These are phyloP conservation scores for Phytopythium kandeliae DNA, from an alignment of 352 stramenopile genomes.

Conservation along the genomic window DNA sequence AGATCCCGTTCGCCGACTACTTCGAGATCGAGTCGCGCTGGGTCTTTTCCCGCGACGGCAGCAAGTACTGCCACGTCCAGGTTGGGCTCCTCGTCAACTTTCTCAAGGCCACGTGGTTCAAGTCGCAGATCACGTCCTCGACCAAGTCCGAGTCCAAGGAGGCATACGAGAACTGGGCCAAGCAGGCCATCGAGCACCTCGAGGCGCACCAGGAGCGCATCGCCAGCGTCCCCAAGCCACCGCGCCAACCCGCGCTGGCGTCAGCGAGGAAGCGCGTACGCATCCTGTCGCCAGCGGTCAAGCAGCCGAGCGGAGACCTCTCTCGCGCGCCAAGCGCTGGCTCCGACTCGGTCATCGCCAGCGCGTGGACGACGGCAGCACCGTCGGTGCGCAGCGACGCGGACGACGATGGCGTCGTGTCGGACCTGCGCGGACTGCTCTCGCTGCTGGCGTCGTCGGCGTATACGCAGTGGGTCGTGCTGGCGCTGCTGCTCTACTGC, in stretches of 20 bases:
- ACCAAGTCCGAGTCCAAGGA: constrained; percentile 70
- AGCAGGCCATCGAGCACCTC: constrained; percentile 42
- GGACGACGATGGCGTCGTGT: not conserved
- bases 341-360: constrained; percentile 4
- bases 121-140: constrained; percentile 77
- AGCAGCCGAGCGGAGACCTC: not conserved
- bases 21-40: constrained; percentile 82
- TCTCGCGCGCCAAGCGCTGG: not conserved
- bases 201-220: constrained; percentile 25
- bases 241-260: not conserved
- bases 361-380: constrained; percentile 2
- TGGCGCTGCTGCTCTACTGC: constrained; percentile 31
- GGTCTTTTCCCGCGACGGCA: constrained; percentile 67
- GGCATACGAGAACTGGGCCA: constrained; percentile 52
- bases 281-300: not conserved
- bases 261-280: not conserved
- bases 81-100: constrained; percentile 70
- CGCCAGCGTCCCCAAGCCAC: not conserved
- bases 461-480: constrained; percentile 23
- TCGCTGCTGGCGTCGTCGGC: constrained; percentile 8
- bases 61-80: constrained; percentile 72
- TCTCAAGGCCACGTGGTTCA: constrained; percentile 80
- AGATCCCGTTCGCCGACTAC: constrained; percentile 79
- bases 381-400: not conserved
- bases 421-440: constrained; percentile 3